These are phyloP conservation scores for Tetracentron sinense DNA, from an alignment of 164 flowering plant species.

Conservation along the genomic window DNA sequence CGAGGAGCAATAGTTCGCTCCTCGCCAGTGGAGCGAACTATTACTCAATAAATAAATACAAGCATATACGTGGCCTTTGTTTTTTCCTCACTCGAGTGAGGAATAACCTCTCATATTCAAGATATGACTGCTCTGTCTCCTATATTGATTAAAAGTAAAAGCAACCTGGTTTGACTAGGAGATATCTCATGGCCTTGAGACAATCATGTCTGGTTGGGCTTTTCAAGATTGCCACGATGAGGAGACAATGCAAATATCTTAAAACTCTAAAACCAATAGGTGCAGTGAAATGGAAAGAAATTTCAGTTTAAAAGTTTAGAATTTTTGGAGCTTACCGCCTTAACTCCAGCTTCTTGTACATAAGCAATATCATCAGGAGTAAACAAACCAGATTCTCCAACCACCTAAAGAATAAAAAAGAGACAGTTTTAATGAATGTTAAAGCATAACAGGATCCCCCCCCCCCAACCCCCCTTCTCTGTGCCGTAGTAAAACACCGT, in stretches of 20 bases:
- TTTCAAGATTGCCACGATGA: not conserved
- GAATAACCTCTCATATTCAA: too few species aligned
- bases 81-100: too few species aligned
- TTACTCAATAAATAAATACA: too few species aligned
- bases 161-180: too few species aligned
- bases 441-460: too few species aligned
- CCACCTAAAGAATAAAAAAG: constrained; percentile 50
- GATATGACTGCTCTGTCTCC: too few species aligned
- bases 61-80: too few species aligned
- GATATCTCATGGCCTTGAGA: not conserved
- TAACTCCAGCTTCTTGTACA: constrained; percentile 96
- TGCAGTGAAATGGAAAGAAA: too few species aligned
- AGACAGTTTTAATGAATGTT: not conserved
- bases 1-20: too few species aligned
- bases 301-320: not conserved
- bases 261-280: not conserved
- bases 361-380: constrained; percentile 89
- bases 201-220: not conserved
- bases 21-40: too few species aligned
- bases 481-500: not conserved
- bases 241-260: not conserved
- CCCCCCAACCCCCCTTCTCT: too few species aligned
- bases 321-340: constrained; percentile 59
- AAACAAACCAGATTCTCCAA: constrained; percentile 93
- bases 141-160: too few species aligned